Percentiles rank a stretch among this genome's conserved stretches.
These are phyloP conservation scores for Hypoxylon sp. DNA, from an alignment of 2,329 filamentous ascomycete genomes.

Conservation along the genomic window DNA sequence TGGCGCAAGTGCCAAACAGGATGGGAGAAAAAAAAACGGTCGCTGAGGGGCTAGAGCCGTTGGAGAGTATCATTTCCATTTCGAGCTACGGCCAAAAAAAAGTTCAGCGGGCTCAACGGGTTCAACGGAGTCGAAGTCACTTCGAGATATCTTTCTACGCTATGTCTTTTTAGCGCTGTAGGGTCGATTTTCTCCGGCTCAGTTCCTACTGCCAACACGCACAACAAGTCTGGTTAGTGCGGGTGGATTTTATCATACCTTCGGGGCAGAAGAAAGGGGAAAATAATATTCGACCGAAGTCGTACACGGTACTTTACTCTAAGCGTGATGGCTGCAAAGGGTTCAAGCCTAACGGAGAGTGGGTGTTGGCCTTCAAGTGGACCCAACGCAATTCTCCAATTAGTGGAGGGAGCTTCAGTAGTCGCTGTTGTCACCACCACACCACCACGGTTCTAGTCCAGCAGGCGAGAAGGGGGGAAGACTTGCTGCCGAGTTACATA, in stretches of 20 bases:
- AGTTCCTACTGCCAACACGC: conserved; percentile 41
- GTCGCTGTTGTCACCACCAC: conserved; percentile 45
- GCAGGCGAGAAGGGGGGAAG: conserved; percentile 27
- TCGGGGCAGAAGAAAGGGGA: conserved; percentile 37
- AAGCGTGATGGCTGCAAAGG: conserved; percentile 35
- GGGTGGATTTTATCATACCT: conserved; percentile 38
- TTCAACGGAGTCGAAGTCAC: conserved; percentile 37
- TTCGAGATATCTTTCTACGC: conserved; percentile 35
- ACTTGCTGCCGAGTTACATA: conserved; percentile 36
- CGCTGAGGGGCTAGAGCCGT: conserved; percentile 38
- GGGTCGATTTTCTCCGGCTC: conserved; percentile 36
- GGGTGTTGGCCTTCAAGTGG: conserved; percentile 42
- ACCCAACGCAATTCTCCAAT: conserved; percentile 45
- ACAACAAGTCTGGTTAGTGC: conserved; percentile 40
- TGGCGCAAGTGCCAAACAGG: conserved; percentile 47
- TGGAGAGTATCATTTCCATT: conserved; percentile 37
- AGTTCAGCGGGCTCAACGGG: conserved; percentile 30
- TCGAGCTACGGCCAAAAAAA: conserved; percentile 37
- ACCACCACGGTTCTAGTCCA: conserved; percentile 37
- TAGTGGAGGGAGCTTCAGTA: conserved; percentile 34
- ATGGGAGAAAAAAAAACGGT: conserved; percentile 33
- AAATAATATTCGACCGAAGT: conserved; percentile 44
- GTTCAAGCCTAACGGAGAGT: conserved; percentile 38
- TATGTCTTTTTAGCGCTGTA: conserved; percentile 38
- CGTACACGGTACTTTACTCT: conserved; percentile 41